Evolutionary conservation across 2,329 filamentous ascomycete species (phyloP), one percentile per base, ranked within the genome.

Genomic region (Incumbomyces delicatus): DNA sequence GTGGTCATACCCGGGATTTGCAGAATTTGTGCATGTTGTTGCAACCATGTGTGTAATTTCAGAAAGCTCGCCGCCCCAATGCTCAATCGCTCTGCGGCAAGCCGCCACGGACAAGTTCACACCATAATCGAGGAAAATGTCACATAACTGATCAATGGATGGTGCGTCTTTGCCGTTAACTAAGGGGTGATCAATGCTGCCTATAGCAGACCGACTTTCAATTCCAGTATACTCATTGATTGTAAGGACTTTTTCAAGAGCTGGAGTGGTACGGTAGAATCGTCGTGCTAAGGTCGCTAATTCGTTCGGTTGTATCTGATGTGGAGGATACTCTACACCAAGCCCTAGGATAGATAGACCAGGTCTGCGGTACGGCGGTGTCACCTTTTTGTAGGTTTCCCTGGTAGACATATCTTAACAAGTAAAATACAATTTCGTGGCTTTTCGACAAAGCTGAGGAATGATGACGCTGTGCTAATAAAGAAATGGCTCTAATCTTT

Each of bases 1-100:
- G 60, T 83, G 77, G 54, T 84, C 81, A 58, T 78, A 84, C 1
- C 80, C 80, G 0, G 80, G 80, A 58, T 83, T 84, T 13, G 79
- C 78, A 52, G 78, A 81, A 59, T 84, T 77, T 7, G 80, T 85
- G 59, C 81, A 84, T 4, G 80, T 83, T 0, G 79, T 81, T 18
- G 78, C 75, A 7, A 85, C 78, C 34, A 83, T 69, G 56, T 85
- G 81, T 2, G 80, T 85, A 51, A 85, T 78, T 34, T 57, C 53
- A 3, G 50, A 48, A 16, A 54, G 42, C 36, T 56, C 54, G 29
- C 57, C 58, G 29, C 58, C 58, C 57, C 57, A 61, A 49, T 61
- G 57, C 43, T 50, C 50, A 27, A 62, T 48, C 2, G 60, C 60
- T 42, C 61, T 60, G 27, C 51, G 55, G 47, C 58, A 58, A n/a